phyloP scores from a whole-genome alignment of 805 yeast species.

The Pichia membranifaciens region DNA sequence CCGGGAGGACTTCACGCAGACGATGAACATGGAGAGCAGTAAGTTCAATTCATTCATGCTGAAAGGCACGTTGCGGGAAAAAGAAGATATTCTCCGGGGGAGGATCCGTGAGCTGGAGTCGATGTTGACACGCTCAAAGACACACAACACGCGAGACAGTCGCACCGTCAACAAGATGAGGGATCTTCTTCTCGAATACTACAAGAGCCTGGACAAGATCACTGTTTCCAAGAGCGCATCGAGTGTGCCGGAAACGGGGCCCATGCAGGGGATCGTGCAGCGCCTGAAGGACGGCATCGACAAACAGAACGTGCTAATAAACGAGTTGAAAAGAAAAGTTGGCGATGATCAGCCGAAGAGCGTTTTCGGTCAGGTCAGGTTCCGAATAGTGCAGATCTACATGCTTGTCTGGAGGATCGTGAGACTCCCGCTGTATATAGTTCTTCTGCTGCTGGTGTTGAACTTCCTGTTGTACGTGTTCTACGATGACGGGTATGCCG shows the following conservation, averaged over 20 bases:
- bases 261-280: neutral
- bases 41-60: conserved; percentile 5
- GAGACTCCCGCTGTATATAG: neutral
- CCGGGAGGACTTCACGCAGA: conserved; percentile 6
- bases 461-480: conserved; percentile 1
- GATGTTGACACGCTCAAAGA: conserved; percentile 1
- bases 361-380: neutral
- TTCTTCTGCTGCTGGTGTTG: neutral
- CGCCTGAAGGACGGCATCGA: conserved; percentile 10
- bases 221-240: neutral
- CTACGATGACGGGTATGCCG: conserved; percentile 5
- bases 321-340: conserved; percentile 13
- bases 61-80: neutral
- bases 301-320: conserved; percentile 16
- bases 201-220: conserved; percentile 2
- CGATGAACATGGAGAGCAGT: conserved; percentile 7
- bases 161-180: conserved; percentile 8
- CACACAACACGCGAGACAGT: neutral
- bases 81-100: neutral
- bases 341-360: conserved; percentile 1
- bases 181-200: conserved; percentile 8
- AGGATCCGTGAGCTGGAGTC: conserved; percentile 3
- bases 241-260: neutral
- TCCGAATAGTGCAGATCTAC: neutral
- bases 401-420: neutral